These are phyloP conservation scores for Venturia aucupariae DNA, from an alignment of 2,329 filamentous ascomycete species.

Conservation along the genomic window DNA sequence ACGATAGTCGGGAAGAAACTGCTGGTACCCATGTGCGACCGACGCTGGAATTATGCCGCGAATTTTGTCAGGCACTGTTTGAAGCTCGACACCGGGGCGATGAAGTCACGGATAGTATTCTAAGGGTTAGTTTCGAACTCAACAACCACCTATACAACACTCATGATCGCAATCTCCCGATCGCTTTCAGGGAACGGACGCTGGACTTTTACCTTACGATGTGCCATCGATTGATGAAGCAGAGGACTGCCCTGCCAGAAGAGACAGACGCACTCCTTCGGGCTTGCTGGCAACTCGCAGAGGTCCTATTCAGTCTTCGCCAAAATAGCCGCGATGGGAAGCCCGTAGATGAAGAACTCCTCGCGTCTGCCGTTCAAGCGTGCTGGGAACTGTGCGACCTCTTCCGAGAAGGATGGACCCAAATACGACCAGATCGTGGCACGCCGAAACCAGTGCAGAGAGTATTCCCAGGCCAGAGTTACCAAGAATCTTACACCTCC, in stretches of 20 bases:
- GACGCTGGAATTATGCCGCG: slow-evolving; percentile 77
- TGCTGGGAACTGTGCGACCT: slow-evolving; percentile 94
- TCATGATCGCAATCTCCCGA: slow-evolving; percentile 73
- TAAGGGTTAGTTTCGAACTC: slow-evolving; percentile 87
- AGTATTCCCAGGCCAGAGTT: slow-evolving; percentile 46
- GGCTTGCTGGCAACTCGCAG: slow-evolving; percentile 82
- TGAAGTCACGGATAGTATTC: slow-evolving; percentile 71
- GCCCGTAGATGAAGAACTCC: slow-evolving; percentile 67
- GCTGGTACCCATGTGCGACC: slow-evolving; percentile 58
- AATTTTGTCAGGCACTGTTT: slow-evolving; percentile 87
- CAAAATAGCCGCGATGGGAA: slow-evolving; percentile 70
- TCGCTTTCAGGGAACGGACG: slow-evolving; percentile 80
- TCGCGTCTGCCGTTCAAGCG: slow-evolving; percentile 80
- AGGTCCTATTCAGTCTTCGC: slow-evolving; percentile 85
- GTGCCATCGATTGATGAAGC: slow-evolving; percentile 94
- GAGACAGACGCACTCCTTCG: slow-evolving; percentile 78
- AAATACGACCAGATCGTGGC: slow-evolving; percentile 73
- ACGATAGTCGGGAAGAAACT: slow-evolving; percentile 67
- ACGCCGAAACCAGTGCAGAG: slow-evolving; percentile 76
- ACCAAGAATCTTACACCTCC: slow-evolving; percentile 17
- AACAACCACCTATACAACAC: slow-evolving; percentile 95
- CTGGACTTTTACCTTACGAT: slow-evolving; percentile 91
- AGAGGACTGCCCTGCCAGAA: slow-evolving; percentile 65
- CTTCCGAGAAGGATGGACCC: slow-evolving; percentile 86
- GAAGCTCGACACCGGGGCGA: slow-evolving; percentile 72